Conservation (phyloP, 2,329 filamentous ascomycete species). For the Herpomyces periplanetae region DNA sequence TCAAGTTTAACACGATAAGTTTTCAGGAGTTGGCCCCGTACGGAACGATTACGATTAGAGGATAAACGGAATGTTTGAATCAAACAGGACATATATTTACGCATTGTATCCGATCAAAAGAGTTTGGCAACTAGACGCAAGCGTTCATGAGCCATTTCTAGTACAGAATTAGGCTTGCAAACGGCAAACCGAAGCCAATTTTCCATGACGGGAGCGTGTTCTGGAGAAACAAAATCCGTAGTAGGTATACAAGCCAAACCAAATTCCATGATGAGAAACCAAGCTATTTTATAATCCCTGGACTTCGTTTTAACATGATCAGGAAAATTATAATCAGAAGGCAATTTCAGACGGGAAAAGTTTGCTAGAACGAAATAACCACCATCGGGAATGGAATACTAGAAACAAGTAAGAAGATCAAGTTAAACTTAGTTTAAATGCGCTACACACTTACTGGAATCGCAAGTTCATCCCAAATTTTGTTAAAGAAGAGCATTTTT, state of each 20-base stretch:
- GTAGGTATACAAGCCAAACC: constrained; percentile 85
- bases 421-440: constrained; percentile 8
- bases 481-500: constrained; percentile 3
- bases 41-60: too few species aligned
- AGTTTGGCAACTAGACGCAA: too few species aligned
- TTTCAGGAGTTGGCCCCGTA: too few species aligned
- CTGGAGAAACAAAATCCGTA: constrained; percentile 74
- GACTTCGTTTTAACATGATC: constrained; percentile 49
- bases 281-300: constrained; percentile 67
- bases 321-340: constrained; percentile 52
- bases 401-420: constrained; percentile 5
- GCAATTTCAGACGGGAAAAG: constrained; percentile 49
- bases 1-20: too few species aligned
- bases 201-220: constrained; percentile 46
- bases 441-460: constrained; percentile 4
- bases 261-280: constrained; percentile 88
- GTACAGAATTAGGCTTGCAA: constrained; percentile 62
- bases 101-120: too few species aligned
- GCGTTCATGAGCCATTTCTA: constrained; percentile 37
- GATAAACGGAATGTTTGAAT: too few species aligned
- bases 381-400: constrained; percentile 65
- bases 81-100: too few species aligned
- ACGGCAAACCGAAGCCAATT: constrained; percentile 83
- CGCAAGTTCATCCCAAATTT: constrained; percentile 3
- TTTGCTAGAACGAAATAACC: constrained; percentile 94